Evolutionary conservation across 495 filamentous ascomycete genomes (phyloP).

Genomic region (Hyaloscypha finlandica): DNA sequence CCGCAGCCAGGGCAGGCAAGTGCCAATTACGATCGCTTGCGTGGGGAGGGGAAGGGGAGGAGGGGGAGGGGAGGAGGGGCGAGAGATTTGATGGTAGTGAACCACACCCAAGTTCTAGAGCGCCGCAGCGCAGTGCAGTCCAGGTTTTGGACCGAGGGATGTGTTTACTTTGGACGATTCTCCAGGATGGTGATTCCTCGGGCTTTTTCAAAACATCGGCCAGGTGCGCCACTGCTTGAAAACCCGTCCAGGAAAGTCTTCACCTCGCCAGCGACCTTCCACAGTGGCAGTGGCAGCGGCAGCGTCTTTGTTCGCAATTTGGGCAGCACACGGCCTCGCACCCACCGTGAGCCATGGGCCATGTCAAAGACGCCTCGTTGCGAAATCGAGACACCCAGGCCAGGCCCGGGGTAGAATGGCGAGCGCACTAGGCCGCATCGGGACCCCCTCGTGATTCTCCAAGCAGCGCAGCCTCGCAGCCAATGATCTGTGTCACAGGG

Average conservation of each 20-base stretch:
- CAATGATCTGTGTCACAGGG: conserved; percentile 28
- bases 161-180: not conserved
- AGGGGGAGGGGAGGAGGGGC: not conserved
- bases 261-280: not conserved
- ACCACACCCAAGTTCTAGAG: not conserved
- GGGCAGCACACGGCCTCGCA: not conserved
- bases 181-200: no score
- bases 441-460: conserved; percentile 26
- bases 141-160: not conserved
- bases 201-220: no score
- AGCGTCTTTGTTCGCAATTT: not conserved
- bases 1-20: not conserved
- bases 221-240: not conserved
- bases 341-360: no score
- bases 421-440: conserved; percentile 14
- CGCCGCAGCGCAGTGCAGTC: no score
- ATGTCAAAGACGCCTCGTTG: conserved; percentile 2
- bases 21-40: not conserved
- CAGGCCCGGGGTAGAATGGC: conserved; percentile 13
- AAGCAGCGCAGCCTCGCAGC: conserved; percentile 11
- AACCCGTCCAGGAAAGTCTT: not conserved
- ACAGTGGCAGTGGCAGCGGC: not conserved
- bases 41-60: not conserved
- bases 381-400: not conserved
- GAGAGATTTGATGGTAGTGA: not conserved